Evolutionary conservation across 2,329 filamentous ascomycete species (phyloP).

Genomic region (Diaporthe amygdali): DNA sequence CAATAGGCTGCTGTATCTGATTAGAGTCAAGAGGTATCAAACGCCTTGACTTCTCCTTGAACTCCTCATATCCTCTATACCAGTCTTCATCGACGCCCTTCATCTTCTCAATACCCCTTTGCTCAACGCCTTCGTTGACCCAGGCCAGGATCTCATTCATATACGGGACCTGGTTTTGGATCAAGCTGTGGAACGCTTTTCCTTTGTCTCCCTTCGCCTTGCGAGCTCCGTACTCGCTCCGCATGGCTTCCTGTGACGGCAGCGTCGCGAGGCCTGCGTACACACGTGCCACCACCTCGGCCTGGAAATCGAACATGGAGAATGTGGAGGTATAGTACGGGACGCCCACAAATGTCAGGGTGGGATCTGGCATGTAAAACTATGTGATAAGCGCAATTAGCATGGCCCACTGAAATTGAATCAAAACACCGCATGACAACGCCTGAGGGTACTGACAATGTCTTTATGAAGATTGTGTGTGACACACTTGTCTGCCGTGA

Average conservation of each 20-base stretch:
- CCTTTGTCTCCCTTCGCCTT: slow-evolving; percentile 37
- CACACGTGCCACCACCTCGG: slow-evolving; percentile 63
- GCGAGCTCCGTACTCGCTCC: slow-evolving; percentile 37
- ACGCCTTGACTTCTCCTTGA: slow-evolving; percentile 27
- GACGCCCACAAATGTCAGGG: slow-evolving; percentile 67
- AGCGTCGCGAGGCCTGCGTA: slow-evolving; percentile 55
- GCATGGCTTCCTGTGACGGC: slow-evolving; percentile 48
- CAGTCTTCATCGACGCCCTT: slow-evolving; percentile 39
- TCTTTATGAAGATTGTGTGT: slow-evolving; percentile 73
- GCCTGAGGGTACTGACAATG: slow-evolving; percentile 44
- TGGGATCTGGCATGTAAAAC: slow-evolving; percentile 72
- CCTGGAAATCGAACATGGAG: slow-evolving; percentile 73
- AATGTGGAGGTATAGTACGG: slow-evolving; percentile 72
- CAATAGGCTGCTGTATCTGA: slow-evolving; percentile 23
- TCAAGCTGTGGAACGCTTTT: slow-evolving; percentile 43
- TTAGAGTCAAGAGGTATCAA: slow-evolving; percentile 11
- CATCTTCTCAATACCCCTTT: slow-evolving; percentile 33
- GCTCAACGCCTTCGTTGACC: slow-evolving; percentile 28
- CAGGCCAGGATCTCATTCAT: slow-evolving; percentile 36
- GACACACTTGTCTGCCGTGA: slow-evolving; percentile 66
- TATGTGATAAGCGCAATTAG: background rate
- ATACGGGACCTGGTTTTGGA: slow-evolving; percentile 31
- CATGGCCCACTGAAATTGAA: background rate
- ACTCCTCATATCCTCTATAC: slow-evolving; percentile 29
- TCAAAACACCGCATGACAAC: too few relatives aligned